phyloP scores from a whole-genome alignment of 2,329 filamentous ascomycete species.

The Diplodia mutila region DNA sequence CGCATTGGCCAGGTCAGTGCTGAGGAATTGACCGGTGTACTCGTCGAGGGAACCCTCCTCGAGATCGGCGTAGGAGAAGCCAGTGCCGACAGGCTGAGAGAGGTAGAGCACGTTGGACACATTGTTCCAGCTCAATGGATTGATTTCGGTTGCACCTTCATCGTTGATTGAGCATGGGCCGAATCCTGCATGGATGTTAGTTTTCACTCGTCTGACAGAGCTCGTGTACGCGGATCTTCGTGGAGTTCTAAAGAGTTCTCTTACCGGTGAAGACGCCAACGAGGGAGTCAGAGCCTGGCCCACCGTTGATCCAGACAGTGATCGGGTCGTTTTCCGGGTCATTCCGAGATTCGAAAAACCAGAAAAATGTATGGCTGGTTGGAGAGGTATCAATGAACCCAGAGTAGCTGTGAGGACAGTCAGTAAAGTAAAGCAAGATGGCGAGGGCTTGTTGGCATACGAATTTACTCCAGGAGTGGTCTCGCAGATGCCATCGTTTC shows the following conservation, averaged over 20 bases:
- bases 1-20: slow-evolving; percentile 41
- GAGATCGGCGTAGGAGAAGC: slow-evolving; percentile 43
- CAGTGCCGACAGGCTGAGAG: slow-evolving; percentile 45
- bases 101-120: slow-evolving; percentile 45
- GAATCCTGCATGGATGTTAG: slow-evolving; percentile 50
- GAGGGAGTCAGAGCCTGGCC: slow-evolving; percentile 15
- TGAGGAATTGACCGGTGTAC: neutral
- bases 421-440: neutral
- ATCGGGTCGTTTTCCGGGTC: slow-evolving; percentile 60
- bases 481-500: slow-evolving; percentile 50
- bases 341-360: slow-evolving; percentile 65
- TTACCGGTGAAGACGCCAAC: slow-evolving; percentile 19
- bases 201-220: slow-evolving; percentile 51
- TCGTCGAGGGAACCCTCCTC: neutral
- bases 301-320: slow-evolving; percentile 53
- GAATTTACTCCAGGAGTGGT: slow-evolving; percentile 41
- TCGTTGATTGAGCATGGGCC: slow-evolving; percentile 52
- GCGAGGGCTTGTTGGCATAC: slow-evolving; percentile 28
- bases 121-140: slow-evolving; percentile 46
- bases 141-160: slow-evolving; percentile 40
- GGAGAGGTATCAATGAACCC: slow-evolving; percentile 20
- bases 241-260: neutral
- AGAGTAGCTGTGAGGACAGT: neutral
- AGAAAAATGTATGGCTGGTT: slow-evolving; percentile 59
- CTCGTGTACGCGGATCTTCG: slow-evolving; percentile 31